Base-by-base conservation (phyloP, 495 filamentous ascomycete species). In the Talaromyces liani region DNA sequence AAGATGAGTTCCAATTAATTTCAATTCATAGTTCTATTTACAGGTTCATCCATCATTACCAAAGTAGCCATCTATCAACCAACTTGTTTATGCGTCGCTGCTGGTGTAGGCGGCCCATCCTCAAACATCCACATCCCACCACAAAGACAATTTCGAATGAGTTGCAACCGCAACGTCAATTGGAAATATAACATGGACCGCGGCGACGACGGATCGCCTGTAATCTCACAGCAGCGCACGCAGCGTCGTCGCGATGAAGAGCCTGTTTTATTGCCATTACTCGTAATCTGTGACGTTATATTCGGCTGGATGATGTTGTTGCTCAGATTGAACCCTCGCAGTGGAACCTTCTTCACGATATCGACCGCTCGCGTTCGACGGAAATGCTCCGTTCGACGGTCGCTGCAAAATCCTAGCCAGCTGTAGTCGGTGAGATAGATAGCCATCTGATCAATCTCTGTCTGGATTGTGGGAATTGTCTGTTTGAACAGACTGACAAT, bases 341-440 rank as follows among this genome's bases (percentile, higher is more conserved):
- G 51, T 0, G 74, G 71, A 6, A 68, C 65, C 66, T 82, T 83
- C 63, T 77, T 81, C 27, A 83, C 64, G 34, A 78, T 74, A 63
- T 84, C 80, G 1, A 82, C 70, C 4, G 76, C 73, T 9, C 74
- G 68, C 6, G 69, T 67, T 18, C 67, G 67, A 1, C 77, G 72
- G 60, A 76, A 81, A 25, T 69, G 58, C 53, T 72, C 73, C 2
- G 75, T 77, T 6, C 74, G 71, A 0, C 65, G 39, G 62, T 84
- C 79, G 45, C 71, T 62, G 3, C 74, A 77, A 16, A 83, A 68
- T 0, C 80, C 82, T n/a, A 84, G 69, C 74, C 79, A 81, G 57
- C 74, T 75, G 55, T 81, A 78, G 59, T 84, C 80, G 8, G 72
- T 71, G 58, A 82, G 69, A 55, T 80, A 77, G 47, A 84, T 77